These are phyloP conservation scores for Ramalina intermedia DNA, from an alignment of 495 filamentous ascomycete species.

Conservation along the genomic window DNA sequence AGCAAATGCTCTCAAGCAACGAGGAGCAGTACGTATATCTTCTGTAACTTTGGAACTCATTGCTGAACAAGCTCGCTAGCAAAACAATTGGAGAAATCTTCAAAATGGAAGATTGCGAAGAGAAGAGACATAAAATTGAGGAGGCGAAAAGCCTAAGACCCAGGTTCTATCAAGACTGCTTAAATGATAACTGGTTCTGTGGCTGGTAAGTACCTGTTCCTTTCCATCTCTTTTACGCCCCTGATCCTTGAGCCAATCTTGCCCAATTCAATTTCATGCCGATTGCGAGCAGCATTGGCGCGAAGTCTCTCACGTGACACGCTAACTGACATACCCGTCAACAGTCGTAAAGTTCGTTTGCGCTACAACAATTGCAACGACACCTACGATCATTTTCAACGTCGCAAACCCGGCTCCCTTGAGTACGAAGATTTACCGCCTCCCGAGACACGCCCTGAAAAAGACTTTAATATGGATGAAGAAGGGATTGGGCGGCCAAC, in stretches of 20 bases:
- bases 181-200: neutral
- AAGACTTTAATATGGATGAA: slow-evolving; percentile 4
- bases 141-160: neutral
- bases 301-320: neutral
- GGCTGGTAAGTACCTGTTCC: neutral
- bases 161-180: neutral
- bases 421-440: neutral
- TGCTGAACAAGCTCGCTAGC: neutral
- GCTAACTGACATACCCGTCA: neutral
- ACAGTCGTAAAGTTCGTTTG: neutral
- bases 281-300: too few relatives aligned
- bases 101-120: neutral
- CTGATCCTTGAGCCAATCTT: neutral
- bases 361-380: neutral
- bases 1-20: neutral
- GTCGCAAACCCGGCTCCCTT: neutral
- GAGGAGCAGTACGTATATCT: neutral
- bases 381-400: neutral
- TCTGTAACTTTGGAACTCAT: too few relatives aligned
- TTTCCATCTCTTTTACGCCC: neutral
- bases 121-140: neutral
- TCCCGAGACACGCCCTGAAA: neutral
- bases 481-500: slow-evolving; percentile 20
- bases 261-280: neutral
- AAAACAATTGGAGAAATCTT: neutral